These are phyloP conservation scores for Phytophthora pseudosyringae DNA, from an alignment of 352 stramenopile genomes.

Conservation along the genomic window DNA sequence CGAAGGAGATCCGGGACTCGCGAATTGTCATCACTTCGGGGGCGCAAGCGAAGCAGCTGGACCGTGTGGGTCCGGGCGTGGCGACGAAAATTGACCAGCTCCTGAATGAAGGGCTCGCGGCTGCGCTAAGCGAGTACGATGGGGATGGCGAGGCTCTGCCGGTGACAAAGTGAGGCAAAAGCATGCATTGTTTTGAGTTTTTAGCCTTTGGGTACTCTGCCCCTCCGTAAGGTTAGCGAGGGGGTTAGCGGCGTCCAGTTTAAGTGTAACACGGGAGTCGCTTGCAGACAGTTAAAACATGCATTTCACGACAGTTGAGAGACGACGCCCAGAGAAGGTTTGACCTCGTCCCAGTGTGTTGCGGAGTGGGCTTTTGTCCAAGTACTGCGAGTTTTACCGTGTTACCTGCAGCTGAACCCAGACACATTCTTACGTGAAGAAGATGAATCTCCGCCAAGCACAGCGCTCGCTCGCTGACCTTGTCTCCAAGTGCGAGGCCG, in stretches of 20 bases:
- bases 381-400: neutral
- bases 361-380: neutral
- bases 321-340: conserved; percentile 8
- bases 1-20: conserved; percentile 56
- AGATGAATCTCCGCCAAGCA: conserved; percentile 74
- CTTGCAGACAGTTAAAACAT: neutral
- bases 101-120: conserved; percentile 53
- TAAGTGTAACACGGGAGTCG: neutral
- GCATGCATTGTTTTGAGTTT: conserved; percentile 5
- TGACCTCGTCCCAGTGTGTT: conserved; percentile 24
- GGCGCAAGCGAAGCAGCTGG: conserved; percentile 57
- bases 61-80: conserved; percentile 50
- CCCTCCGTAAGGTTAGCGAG: no score
- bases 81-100: conserved; percentile 71
- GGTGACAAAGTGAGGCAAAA: conserved; percentile 20
- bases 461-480: conserved; percentile 66
- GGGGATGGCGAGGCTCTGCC: conserved; percentile 26
- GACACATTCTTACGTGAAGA: neutral
- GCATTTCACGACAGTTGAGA: conserved; percentile 15
- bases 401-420: neutral
- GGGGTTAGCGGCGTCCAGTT: neutral
- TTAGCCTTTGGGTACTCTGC: neutral
- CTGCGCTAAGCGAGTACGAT: conserved; percentile 61
- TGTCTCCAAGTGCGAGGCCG: conserved; percentile 63
- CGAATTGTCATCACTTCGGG: conserved; percentile 59